phyloP scores from a whole-genome alignment of 2,329 filamentous ascomycete genomes.

The Aspergillus sp. region DNA sequence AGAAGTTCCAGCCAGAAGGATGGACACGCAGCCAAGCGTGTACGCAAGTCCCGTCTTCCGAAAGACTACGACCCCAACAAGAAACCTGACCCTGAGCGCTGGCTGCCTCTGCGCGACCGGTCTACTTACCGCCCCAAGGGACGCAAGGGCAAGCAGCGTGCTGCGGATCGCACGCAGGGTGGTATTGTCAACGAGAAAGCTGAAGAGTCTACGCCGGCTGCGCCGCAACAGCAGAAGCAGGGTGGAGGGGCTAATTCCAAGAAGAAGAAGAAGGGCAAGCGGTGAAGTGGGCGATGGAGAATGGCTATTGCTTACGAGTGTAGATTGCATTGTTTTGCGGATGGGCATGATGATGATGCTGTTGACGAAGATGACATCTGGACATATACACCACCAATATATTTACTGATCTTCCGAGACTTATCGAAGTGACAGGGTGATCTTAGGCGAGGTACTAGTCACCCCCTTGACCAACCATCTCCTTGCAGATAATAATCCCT shows the following conservation, averaged over 20 bases:
- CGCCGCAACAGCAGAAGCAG: conserved; percentile 31
- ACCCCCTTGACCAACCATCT: no score
- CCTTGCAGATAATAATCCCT: no score
- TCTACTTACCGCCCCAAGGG: conserved; percentile 88
- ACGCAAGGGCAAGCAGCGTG: conserved; percentile 85
- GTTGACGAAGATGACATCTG: no score
- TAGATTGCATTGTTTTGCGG: no score
- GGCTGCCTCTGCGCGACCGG: conserved; percentile 86
- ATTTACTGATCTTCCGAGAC: no score
- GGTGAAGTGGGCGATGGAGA: conserved; percentile 24
- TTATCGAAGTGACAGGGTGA: no score
- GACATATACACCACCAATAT: no score
- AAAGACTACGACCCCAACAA: conserved; percentile 66
- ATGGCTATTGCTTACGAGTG: background rate
- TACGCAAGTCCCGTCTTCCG: conserved; percentile 46
- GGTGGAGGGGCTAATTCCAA: conserved; percentile 38
- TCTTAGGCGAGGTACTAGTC: no score
- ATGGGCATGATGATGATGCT: no score
- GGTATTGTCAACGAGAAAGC: conserved; percentile 72
- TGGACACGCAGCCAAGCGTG: conserved; percentile 36
- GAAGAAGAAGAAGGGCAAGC: conserved; percentile 54
- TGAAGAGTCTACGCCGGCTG: conserved; percentile 48
- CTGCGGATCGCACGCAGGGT: conserved; percentile 76
- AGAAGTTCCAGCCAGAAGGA: conserved; percentile 34
- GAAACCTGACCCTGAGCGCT: conserved; percentile 83